Evolutionary conservation across 352 stramenopile species (phyloP), one percentile per base, ranked within the genome.

Genomic region (Globisporangium splendens): DNA sequence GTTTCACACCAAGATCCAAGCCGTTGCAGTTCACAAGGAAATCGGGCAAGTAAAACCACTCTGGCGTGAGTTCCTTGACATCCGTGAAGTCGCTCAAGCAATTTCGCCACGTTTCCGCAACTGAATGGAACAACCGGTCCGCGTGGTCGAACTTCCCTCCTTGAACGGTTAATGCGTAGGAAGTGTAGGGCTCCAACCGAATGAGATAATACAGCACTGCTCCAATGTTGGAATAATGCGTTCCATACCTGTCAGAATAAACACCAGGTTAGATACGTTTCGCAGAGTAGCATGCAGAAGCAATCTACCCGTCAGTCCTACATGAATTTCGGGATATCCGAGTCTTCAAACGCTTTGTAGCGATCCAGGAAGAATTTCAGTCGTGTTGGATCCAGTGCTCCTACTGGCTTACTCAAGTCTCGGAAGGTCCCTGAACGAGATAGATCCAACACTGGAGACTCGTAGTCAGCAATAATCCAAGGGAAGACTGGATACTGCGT

Each of bases 121-220:
- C 67, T 13, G 79, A 96, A 59, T 97, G 79, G 68, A 98, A 98
- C 38, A 98, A 72, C 4, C 95, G 88, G 39, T 98, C 95, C 4
- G 93, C 79, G 50, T 96, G 89, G 59, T 98, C 95, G 56, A 98
- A 96, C 33, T 93, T 94, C 11, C 97, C 97, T 51, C 93, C 96
- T 79, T 99, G 97, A 1, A 99, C 75, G 46, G 82, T 89, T 46
- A 98, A 50, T 8, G 95, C 90, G 49, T 99, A 89, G 22, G 95
- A 87, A 5, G 95, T 98, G 74, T 99, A 99, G 12, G 97, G 97
- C 70, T 99, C 97, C n/a, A 99, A 68, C 10, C 98, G 91, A 70
- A 99, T 93, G 24, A 99, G 75, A 69, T 99, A 99, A 72, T 99
- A 98, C 5, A 99, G 82, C 7, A 99, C 97, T 64, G 98, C 97